A percentile compares a stretch with the other conserved stretches of the same genome.
These are phyloP conservation scores for Zygnema cylindricum DNA, from an alignment of 139 green algal genomes.

Conservation along the genomic window DNA sequence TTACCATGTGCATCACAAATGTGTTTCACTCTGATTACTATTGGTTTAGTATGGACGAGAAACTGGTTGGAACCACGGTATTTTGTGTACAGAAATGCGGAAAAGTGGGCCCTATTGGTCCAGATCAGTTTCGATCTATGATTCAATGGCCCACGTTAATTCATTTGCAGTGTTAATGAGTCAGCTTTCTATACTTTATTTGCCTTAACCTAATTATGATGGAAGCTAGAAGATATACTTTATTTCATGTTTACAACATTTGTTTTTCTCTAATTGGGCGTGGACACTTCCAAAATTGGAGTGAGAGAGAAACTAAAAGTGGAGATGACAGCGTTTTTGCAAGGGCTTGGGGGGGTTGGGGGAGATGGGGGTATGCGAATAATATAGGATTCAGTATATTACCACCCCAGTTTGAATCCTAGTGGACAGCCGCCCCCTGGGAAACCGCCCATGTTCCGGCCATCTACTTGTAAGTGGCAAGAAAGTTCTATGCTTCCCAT, in stretches of 20 bases:
- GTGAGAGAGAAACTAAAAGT: background rate
- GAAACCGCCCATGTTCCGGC: constrained; percentile 52
- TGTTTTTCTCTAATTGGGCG: background rate
- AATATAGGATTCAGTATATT: constrained; percentile 56
- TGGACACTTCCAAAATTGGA: background rate
- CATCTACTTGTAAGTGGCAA: constrained; percentile 16
- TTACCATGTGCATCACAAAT: background rate
- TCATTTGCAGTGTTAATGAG: too few relatives aligned
- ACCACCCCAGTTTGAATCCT: constrained; percentile 52
- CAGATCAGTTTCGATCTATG: too few relatives aligned
- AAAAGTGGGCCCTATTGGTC: too few relatives aligned
- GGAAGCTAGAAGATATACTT: background rate
- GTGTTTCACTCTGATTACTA: background rate
- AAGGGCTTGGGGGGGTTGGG: too few relatives aligned
- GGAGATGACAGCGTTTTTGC: background rate
- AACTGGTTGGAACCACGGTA: background rate
- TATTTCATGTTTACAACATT: background rate
- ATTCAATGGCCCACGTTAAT: too few relatives aligned
- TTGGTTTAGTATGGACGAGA: background rate
- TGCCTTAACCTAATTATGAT: background rate
- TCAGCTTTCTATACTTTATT: too few relatives aligned
- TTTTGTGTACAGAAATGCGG: background rate
- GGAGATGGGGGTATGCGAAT: background rate
- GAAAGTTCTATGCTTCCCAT: too few relatives aligned
- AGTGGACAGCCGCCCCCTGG: constrained; percentile 29